These are phyloP conservation scores for Suillus subalutaceus DNA, from an alignment of 768 basidiomycete species.

Conservation along the genomic window DNA sequence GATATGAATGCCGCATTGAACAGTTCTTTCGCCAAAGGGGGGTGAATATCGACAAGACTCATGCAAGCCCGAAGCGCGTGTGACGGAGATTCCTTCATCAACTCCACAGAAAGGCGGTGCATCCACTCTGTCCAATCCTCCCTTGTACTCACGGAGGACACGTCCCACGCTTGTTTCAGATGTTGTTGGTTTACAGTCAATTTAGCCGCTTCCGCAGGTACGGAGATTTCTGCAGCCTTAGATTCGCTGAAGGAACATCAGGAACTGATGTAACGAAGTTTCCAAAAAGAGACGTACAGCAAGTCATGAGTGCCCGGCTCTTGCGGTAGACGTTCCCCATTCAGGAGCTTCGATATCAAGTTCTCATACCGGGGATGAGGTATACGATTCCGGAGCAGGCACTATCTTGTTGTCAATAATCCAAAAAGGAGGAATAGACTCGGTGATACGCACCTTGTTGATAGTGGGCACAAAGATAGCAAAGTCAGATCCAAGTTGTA, in stretches of 20 bases:
- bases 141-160: slow-evolving; percentile 68
- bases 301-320: slow-evolving; percentile 75
- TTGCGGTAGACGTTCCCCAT: slow-evolving; percentile 89
- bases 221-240: slow-evolving; percentile 73
- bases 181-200: slow-evolving; percentile 96
- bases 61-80: slow-evolving; percentile 98
- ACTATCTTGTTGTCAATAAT: slow-evolving; percentile 45
- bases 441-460: slow-evolving; percentile 67
- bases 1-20: slow-evolving; percentile 99
- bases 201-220: slow-evolving; percentile 83
- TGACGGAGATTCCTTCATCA: slow-evolving; percentile 98
- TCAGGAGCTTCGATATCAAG: slow-evolving; percentile 85
- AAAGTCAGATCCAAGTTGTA: slow-evolving; percentile 95
- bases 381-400: slow-evolving; percentile 74
- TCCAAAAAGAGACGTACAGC: slow-evolving; percentile 46
- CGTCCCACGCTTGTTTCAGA: slow-evolving; percentile 96
- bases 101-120: slow-evolving; percentile 87
- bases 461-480: slow-evolving; percentile 98
- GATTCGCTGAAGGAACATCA: slow-evolving; percentile 50
- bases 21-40: slow-evolving; percentile 88
- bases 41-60: slow-evolving; percentile 89
- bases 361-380: slow-evolving; percentile 84
- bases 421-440: not conserved
- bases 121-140: slow-evolving; percentile 98
- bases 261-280: slow-evolving; percentile 5